A percentile compares a stretch with the other conserved stretches of the same genome.
Evolutionary conservation across 2,329 filamentous ascomycete genomes (phyloP).

Genomic region (Trichophyton simii): DNA sequence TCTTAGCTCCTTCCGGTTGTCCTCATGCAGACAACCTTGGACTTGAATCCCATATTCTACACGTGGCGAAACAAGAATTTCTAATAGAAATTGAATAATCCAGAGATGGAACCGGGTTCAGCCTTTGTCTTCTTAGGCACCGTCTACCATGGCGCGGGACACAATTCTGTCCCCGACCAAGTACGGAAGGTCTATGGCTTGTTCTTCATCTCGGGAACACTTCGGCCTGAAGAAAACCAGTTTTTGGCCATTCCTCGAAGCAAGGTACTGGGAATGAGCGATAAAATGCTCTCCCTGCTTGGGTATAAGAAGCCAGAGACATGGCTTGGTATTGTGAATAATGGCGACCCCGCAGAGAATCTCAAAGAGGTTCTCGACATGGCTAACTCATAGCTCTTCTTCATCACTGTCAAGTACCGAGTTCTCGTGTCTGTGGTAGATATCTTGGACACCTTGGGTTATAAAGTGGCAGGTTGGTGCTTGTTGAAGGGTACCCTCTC

Average conservation of each 20-base stretch:
- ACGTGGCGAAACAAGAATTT: neutral
- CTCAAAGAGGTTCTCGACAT: neutral
- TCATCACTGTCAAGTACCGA: neutral
- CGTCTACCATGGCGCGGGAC: slow-evolving; percentile 32
- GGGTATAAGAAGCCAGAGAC: slow-evolving; percentile 4
- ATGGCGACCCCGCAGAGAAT: neutral
- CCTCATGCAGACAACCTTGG: neutral
- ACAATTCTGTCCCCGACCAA: slow-evolving; percentile 23
- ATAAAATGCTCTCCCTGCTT: slow-evolving; percentile 3
- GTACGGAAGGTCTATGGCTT: slow-evolving; percentile 23
- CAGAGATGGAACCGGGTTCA: slow-evolving; percentile 29
- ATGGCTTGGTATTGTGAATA: slow-evolving; percentile 4
- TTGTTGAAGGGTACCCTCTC: no score
- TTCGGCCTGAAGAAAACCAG: slow-evolving; percentile 26
- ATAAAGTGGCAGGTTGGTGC: no score
- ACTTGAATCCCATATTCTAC: neutral
- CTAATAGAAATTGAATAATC: neutral
- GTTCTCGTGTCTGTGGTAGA: neutral
- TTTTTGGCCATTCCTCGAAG: slow-evolving; percentile 4
- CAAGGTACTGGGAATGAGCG: neutral
- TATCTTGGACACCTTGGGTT: no score
- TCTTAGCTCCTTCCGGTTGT: neutral
- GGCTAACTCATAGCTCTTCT: neutral
- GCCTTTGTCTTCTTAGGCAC: slow-evolving; percentile 31
- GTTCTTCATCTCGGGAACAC: slow-evolving; percentile 25